A percentile compares a stretch with the other conserved stretches of the same genome.
These are phyloP conservation scores for Lunasporangiospora selenospora DNA, from an alignment of 192 early-diverging fungal species.

Conservation along the genomic window DNA sequence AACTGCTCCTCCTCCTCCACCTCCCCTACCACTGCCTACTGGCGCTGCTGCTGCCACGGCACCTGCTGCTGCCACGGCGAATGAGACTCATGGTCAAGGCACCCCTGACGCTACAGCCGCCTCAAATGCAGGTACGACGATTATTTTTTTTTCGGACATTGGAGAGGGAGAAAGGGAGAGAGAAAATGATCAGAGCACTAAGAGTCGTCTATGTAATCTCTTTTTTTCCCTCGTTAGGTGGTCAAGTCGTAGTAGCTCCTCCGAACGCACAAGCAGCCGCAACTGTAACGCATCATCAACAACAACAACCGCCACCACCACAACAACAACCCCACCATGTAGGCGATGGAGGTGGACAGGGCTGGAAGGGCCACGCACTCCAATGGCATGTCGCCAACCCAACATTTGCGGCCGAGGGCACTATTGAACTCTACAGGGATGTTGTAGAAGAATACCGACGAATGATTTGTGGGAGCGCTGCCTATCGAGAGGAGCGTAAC, in stretches of 20 bases:
- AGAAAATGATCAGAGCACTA: not conserved
- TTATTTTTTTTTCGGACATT: not conserved
- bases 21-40: too few species aligned
- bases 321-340: too few species aligned
- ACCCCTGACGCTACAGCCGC: too few species aligned
- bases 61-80: not conserved
- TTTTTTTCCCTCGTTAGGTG: too few species aligned
- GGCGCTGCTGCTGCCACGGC: conserved; percentile 2
- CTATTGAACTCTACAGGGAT: conserved; percentile 37
- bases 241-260: conserved; percentile 28
- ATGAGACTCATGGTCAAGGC: too few species aligned
- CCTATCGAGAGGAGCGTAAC: conserved; percentile 20
- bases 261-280: conserved; percentile 21
- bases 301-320: too few species aligned
- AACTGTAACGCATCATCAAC: too few species aligned
- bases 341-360: conserved; percentile 39
- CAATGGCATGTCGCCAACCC: conserved; percentile 50
- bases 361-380: conserved; percentile 38
- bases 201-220: too few species aligned
- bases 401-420: conserved; percentile 45
- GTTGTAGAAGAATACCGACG: conserved; percentile 42
- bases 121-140: too few species aligned
- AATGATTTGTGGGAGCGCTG: conserved; percentile 31
- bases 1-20: too few species aligned
- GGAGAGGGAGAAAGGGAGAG: not conserved